These are phyloP conservation scores for Kwoniella bestiolae DNA, from an alignment of 768 basidiomycete species.

Conservation along the genomic window DNA sequence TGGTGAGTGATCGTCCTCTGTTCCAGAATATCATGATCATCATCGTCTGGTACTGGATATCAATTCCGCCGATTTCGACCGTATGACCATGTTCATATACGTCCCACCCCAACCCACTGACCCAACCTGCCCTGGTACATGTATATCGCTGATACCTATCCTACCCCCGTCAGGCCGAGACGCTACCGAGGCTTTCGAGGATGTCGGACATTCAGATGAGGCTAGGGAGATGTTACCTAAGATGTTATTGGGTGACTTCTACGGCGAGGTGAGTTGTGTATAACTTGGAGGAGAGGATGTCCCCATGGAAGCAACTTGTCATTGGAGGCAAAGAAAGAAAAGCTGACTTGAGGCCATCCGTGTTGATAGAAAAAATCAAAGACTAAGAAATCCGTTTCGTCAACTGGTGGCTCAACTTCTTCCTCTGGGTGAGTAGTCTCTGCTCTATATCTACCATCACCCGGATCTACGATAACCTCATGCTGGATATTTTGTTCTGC, in stretches of 20 bases:
- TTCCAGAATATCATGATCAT: conserved; percentile 2
- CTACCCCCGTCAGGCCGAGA: conserved; percentile 69
- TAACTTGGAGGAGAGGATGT: neutral
- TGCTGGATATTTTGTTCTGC: too few relatives aligned
- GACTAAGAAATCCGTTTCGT: conserved; percentile 27
- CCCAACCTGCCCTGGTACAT: conserved; percentile 17
- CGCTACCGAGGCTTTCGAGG: conserved; percentile 97
- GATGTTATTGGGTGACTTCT: conserved; percentile 82
- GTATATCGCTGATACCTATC: conserved; percentile 15
- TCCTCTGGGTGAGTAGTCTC: conserved; percentile 27
- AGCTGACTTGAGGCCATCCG: neutral
- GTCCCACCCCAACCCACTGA: neutral
- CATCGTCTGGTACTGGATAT: too few relatives aligned
- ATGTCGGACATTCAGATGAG: conserved; percentile 99
- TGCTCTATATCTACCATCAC: too few relatives aligned
- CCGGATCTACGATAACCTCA: too few relatives aligned
- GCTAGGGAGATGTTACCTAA: conserved; percentile 80
- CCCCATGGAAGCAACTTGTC: too few relatives aligned
- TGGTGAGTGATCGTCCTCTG: conserved; percentile 57
- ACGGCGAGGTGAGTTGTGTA: conserved; percentile 64
- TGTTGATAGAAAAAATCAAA: conserved; percentile 58
- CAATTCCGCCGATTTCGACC: conserved; percentile 15
- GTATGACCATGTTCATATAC: neutral
- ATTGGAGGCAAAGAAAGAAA: too few relatives aligned
- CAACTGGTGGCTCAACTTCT: conserved; percentile 19